Evolutionary conservation across 768 basidiomycete species (phyloP), one percentile per base, ranked within the genome.

Genomic region (Phlegmacium glaucopus): DNA sequence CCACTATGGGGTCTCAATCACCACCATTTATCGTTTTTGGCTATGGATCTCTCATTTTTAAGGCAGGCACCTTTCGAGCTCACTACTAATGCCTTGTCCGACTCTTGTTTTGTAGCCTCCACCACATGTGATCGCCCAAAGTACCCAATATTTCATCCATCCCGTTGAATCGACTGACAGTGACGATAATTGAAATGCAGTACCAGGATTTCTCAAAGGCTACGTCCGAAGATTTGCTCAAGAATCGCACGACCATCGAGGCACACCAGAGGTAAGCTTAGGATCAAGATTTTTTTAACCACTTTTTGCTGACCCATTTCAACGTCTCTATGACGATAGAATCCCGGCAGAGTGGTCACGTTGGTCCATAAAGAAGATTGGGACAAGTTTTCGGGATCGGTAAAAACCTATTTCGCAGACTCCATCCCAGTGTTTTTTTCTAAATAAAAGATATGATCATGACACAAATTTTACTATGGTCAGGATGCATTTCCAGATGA

Each of bases 31-130:
- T 89, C 44, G 87, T 95, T 10, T 96, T 95, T 56, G 92, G 92
- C 26, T 96, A 96, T 56, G 93, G 93, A 9, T 93, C 90, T 6
- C 75, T 96, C 34, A 94, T 95, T 48, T 95, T 88, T 78, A 94
- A 92, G 78, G 92, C 85, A 59, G 50, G 48, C 41, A 25, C 8
- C 16, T 17, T 48, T 13, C 3, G 18, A 28, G 0, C 40, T 11
- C 6, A 9, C 35, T 29, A 26, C 42, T 16, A 18, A 30, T 15
- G 22, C 22, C 22, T n/a, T 22, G 22, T 22, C 22, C 5, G 9
- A 26, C 25, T 40, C 35, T 16, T 9, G 10, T 30, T 29, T 17
- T 42, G 4, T 51, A 94, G 92, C 90, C 90, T 26, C 90, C 90
- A 11, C 90, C 90, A 3, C 87, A 93, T 58, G 80, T 86, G 28